Evolutionary conservation across 805 yeast genomes (phyloP).

Genomic region (Torulaspora maleeae): DNA sequence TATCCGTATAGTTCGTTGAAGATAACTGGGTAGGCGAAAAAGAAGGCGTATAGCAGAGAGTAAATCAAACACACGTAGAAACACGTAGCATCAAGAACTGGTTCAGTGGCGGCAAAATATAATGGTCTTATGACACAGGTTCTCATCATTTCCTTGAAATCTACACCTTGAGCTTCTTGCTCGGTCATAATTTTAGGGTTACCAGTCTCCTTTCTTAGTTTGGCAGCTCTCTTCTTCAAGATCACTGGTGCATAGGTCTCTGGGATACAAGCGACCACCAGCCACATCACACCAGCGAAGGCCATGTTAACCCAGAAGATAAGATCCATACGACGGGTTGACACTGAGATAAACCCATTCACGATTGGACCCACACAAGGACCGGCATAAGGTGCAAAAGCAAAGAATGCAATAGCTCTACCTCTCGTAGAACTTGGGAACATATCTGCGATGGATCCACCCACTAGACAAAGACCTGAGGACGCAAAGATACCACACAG

Average conservation of each 20-base stretch:
- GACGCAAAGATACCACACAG: conserved; percentile 82
- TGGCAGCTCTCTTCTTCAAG: conserved; percentile 58
- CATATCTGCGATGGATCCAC: conserved; percentile 88
- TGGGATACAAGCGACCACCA: conserved; percentile 61
- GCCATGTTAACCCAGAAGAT: conserved; percentile 92
- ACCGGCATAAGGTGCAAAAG: conserved; percentile 89
- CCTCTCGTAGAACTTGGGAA: conserved; percentile 81
- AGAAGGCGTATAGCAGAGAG: conserved; percentile 86
- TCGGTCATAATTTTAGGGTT: conserved; percentile 84
- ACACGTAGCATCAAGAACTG: conserved; percentile 79
- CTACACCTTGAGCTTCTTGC: conserved; percentile 78
- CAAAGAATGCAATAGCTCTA: conserved; percentile 83
- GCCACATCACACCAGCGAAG: conserved; percentile 81
- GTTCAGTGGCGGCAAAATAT: conserved; percentile 71
- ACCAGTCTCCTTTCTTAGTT: conserved; percentile 72
- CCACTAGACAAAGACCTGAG: conserved; percentile 79
- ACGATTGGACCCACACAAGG: conserved; percentile 92
- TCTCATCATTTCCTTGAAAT: conserved; percentile 61
- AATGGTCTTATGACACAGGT: conserved; percentile 78
- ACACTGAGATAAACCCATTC: conserved; percentile 76
- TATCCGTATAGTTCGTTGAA: conserved; percentile 72
- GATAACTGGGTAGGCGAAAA: conserved; percentile 92
- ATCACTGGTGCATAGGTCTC: conserved; percentile 89
- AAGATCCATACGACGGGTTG: conserved; percentile 61
- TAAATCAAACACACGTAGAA: conserved; percentile 83